Conservation (phyloP, 768 basidiomycete genomes). For the Coprinopsis sp. region DNA sequence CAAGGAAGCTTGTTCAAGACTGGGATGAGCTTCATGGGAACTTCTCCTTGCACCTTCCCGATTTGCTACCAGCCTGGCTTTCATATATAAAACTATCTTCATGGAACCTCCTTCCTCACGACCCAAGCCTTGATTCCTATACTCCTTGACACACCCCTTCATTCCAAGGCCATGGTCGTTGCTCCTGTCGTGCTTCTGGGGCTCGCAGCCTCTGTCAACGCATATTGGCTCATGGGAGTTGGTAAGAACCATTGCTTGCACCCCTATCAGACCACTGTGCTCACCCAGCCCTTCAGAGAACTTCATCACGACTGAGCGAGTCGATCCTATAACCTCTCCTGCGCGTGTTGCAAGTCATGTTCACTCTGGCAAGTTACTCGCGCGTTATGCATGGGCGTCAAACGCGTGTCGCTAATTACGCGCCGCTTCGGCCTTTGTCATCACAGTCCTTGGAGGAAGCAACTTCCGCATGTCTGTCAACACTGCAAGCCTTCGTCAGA, state of each 20-base stretch:
- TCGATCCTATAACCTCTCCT: slow-evolving; percentile 42
- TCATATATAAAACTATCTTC: not conserved
- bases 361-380: slow-evolving; percentile 8
- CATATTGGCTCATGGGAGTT: slow-evolving; percentile 44
- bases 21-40: not conserved
- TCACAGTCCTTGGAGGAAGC: slow-evolving; percentile 34
- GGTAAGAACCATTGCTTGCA: slow-evolving; percentile 23
- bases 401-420: not conserved
- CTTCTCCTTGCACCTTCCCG: slow-evolving; percentile 1
- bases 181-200: slow-evolving; percentile 25
- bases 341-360: slow-evolving; percentile 35
- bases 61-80: not conserved
- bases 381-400: not conserved
- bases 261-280: not conserved
- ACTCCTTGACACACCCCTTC: slow-evolving; percentile 21
- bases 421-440: slow-evolving; percentile 7
- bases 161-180: slow-evolving; percentile 26
- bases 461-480: slow-evolving; percentile 34
- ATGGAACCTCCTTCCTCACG: not conserved
- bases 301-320: slow-evolving; percentile 35
- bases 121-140: slow-evolving; percentile 15
- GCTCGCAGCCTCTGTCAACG: slow-evolving; percentile 30
- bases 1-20: not conserved
- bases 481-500: slow-evolving; percentile 31
- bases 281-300: slow-evolving; percentile 19